Base-by-base conservation (phyloP, 352 stramenopile species). In the Phytophthora hibernalis region DNA sequence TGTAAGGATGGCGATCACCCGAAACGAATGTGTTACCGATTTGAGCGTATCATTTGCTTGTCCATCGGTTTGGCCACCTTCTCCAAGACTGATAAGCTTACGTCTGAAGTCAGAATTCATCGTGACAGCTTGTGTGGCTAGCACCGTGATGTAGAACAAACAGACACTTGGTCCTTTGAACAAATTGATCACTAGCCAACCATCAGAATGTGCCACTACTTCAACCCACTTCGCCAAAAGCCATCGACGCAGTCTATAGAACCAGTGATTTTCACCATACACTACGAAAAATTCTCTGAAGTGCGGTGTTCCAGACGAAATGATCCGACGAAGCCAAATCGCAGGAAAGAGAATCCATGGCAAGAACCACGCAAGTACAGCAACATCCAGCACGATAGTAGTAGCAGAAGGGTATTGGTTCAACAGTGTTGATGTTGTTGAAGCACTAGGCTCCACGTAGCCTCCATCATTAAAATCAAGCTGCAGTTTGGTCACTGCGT, bases 81-180 rank as follows among this genome's bases (percentile, higher is more conserved):
- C 53, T 61, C 70, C 54, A 8, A 89, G 69, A 13, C 38, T 65
- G n/a, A 68, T 51, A 16, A 90, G 54, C 40, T 80, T 85, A 30
- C 74, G 63, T 13, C 65, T 79, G 38, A 86, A 90, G 1, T 70
- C 48, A 1, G 33, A 55, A 5, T 65, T 65, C 38, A 71, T 70
- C 42, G 78, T 83, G n/a, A 74, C 59, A 18, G 12, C 33, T 10
- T 87, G 68, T 13, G 83, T 79, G n/a, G 69, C 51, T 15, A 73
- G 40, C 49, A 78, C 83, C 12, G 74, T 65, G 15, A 55, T 54
- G 60, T 90, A 90, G 56, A 89, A 90, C 18, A 54, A 18, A 43
- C 63, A 60, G 8, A 71, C 63, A 16, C 69, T 63, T 1, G 66
- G 52, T n/a, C 56, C 49, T 33, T 43, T 35, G 5, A 52, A 61